Percentiles rank a stretch among this genome's conserved stretches.
Conservation (phyloP, 2,329 filamentous ascomycete species). For the Annulohypoxylon truncatum region DNA sequence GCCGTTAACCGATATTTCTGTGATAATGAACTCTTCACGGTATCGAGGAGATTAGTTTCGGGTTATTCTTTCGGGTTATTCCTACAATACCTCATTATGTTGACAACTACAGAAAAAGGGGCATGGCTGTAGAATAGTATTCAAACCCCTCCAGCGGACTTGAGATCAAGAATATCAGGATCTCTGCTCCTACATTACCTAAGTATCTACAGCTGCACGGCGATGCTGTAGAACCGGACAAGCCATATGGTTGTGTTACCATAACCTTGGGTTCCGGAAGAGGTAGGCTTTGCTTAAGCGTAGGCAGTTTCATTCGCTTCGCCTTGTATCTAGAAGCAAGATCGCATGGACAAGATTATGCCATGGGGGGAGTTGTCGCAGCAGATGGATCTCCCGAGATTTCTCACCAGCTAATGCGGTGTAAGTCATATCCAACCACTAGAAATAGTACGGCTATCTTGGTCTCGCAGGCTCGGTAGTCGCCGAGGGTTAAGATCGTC, state of each 20-base stretch:
- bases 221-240: background rate
- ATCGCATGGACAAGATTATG: background rate
- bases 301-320: background rate
- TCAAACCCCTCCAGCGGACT: background rate
- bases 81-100: background rate
- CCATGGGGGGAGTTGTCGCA: too few species aligned
- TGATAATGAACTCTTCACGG: too few species aligned
- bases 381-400: background rate
- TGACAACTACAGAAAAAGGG: background rate
- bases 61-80: too few species aligned
- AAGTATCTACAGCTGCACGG: background rate
- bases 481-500: slow-evolving; percentile 6
- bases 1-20: background rate
- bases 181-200: background rate
- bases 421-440: background rate
- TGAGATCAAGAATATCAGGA: background rate
- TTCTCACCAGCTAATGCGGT: background rate
- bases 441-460: background rate
- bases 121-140: background rate
- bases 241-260: background rate
- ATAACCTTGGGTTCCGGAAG: background rate
- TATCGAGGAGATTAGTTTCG: too few species aligned
- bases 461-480: background rate
- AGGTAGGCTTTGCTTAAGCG: background rate
- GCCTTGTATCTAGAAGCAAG: background rate